phyloP scores from a whole-genome alignment of 176 grass and related monocot species.

The Oryza brachyantha region DNA sequence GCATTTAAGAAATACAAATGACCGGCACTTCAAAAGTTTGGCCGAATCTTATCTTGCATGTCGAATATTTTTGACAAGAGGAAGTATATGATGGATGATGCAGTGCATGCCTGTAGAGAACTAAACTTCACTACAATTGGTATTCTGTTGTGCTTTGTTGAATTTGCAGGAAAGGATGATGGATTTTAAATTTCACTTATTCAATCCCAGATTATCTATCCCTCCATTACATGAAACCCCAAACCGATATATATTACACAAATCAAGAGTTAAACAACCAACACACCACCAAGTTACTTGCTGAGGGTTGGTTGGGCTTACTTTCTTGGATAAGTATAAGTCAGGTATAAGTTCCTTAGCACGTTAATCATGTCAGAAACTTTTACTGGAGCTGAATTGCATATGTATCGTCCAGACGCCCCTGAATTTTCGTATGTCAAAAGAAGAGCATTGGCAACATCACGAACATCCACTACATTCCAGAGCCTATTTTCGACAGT shows the following conservation, averaged over 20 bases:
- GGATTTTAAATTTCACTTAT: background rate
- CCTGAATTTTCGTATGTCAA: slow-evolving; percentile 40
- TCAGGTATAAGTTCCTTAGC: slow-evolving; percentile 37
- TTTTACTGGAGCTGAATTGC: slow-evolving; percentile 36
- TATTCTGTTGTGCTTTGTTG: background rate
- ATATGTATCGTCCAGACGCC: slow-evolving; percentile 33
- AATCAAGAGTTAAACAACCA: background rate
- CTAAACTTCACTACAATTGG: background rate
- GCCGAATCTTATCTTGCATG: no score
- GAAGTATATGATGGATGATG: background rate
- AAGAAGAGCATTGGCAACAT: slow-evolving; percentile 47
- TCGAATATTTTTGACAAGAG: no score
- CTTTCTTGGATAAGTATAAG: slow-evolving; percentile 41
- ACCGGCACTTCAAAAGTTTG: no score
- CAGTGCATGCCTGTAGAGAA: background rate
- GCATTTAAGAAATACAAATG: no score
- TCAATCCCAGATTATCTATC: background rate
- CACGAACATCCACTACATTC: slow-evolving; percentile 42
- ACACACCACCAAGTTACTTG: background rate
- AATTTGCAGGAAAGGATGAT: background rate
- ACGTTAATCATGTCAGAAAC: slow-evolving; percentile 40
- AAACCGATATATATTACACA: background rate
- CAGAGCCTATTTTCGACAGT: slow-evolving; percentile 36
- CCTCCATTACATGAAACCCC: background rate
- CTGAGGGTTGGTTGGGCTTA: slow-evolving; percentile 22